Base-by-base conservation (phyloP, 2,329 filamentous ascomycete genomes). In the Penicillium sp. region DNA sequence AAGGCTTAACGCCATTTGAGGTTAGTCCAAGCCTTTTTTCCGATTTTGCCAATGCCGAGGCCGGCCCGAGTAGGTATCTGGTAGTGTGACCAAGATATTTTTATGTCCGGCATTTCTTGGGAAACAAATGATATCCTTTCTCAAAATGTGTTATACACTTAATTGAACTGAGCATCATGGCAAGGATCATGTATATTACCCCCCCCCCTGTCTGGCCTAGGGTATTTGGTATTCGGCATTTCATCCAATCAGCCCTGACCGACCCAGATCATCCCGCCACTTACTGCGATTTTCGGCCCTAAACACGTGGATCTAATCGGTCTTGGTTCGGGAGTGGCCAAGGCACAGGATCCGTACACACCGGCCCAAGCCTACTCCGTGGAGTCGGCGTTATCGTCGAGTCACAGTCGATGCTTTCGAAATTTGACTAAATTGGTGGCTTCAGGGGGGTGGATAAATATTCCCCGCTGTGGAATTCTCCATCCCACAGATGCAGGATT, bases 361-460 rank as follows among this genome's bases (percentile, higher is more conserved):
- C 47, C 47, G 47, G 17, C 35, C 35, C 16, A 36, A 38, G 37
- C 26, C 19, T 55, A 53, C 52, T 33, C 41, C 51, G 52, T 55
- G 52, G 40, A 55, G 53, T 55, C 53, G 53, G 53, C 40, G 53
- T 12, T 8, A 3, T 40, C 47, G 26, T n/a, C 53, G 46, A 55
- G 47, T 55, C 35, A 55, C 35, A 55, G 22, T 43, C 52, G n/a
- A 43, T 19, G 25, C 19, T 45, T 40, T 17, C 28, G 14, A 25
- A 55, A 28, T 31, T 26, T 19, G 47, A 44, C 40, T 7, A 38
- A 25, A 19, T 17, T 17, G 11, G 38, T 50, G 52, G 16, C 19
- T 40, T 28, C 17, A 4, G 2, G 33, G 45, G n/a, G 22, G 22
- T 55, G 53, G 41, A 40, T 8, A 36, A 3, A 30, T 16, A 6